These are phyloP conservation scores for Neofusicoccum kwambonambiense DNA, from an alignment of 2,329 filamentous ascomycete species.

Conservation along the genomic window DNA sequence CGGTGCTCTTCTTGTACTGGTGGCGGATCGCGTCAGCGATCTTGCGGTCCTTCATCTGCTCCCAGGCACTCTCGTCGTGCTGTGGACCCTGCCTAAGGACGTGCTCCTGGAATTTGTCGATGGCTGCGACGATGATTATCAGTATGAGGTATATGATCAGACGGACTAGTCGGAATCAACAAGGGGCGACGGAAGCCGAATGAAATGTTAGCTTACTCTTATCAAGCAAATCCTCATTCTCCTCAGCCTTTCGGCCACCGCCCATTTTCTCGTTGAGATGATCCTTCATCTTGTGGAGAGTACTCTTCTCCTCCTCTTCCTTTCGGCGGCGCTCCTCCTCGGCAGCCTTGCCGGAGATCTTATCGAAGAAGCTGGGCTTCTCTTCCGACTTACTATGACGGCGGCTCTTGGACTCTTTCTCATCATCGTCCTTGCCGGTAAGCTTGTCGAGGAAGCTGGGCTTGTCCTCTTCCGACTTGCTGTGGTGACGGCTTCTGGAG, in stretches of 20 bases:
- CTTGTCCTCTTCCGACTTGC: neutral
- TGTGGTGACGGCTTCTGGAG: neutral
- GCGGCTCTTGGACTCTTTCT: neutral
- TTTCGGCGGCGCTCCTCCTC: slow-evolving; percentile 10
- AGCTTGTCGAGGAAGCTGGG: slow-evolving; percentile 5
- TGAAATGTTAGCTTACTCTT: slow-evolving; percentile 9
- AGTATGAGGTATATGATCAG: slow-evolving; percentile 7
- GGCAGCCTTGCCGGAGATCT: slow-evolving; percentile 15
- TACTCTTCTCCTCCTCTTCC: slow-evolving; percentile 13
- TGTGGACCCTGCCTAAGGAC: slow-evolving; percentile 8
- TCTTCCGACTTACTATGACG: neutral
- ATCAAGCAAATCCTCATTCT: slow-evolving; percentile 17
- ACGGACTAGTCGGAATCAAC: slow-evolving; percentile 1
- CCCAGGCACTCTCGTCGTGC: slow-evolving; percentile 11
- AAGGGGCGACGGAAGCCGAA: neutral
- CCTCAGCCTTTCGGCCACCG: slow-evolving; percentile 13
- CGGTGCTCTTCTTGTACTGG: slow-evolving; percentile 15
- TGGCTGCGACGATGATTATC: slow-evolving; percentile 15
- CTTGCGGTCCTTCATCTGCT: slow-evolving; percentile 15
- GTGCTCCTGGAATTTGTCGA: slow-evolving; percentile 18
- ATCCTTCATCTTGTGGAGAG: slow-evolving; percentile 9
- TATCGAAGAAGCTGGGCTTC: slow-evolving; percentile 17
- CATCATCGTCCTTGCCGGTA: slow-evolving; percentile 9
- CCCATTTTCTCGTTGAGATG: slow-evolving; percentile 15
- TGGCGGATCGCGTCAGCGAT: slow-evolving; percentile 11